Base-by-base conservation (phyloP, 1,139 yeast genomes). In the Lodderomyces parapsilosis region DNA sequence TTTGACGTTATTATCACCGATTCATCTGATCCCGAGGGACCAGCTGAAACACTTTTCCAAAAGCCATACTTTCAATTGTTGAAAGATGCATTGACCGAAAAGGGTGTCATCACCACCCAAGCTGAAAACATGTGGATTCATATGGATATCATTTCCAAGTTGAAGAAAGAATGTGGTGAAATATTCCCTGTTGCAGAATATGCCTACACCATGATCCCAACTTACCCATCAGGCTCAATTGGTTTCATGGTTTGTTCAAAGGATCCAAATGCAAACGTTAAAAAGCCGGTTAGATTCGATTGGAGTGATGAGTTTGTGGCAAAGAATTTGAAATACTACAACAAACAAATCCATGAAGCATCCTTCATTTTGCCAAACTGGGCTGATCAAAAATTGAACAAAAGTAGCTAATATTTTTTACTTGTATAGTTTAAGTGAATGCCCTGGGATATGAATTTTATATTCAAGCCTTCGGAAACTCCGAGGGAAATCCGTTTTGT, bases 1-100 rank as follows among this genome's bases (percentile, higher is more conserved):
- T 90, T 86, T 58, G 97, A 90, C 63, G 96, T 89, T 35, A 89
- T 90, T 61, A 83, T 90, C 63, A 88, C 96, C 40, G 97, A 90
- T 64, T 88, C 96, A 13, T 87, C 96, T 31, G 97, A 90, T 64
- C 97, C 97, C 39, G 97, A 90, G 65, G 97, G 97, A 44, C 97
- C 97, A 32, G 97, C 97, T 41, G 96, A 84, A 63, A 76, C 86
- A 23, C 77, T 90, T 48, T 90, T 90, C 79, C 91, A 88, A 68
- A 81, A 84, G 60, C 87, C 88, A 27, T 90, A 89, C 75, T 90
- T 89, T 65, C 76, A 84, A 66, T 76, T 90, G 57, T 76, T 90
- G 67, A 72, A 75, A 60, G 81, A 80, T 52, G 96, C 97, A 19
- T 77, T 90, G 55, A 86, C 93, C 47, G 85, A 78, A 53, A 80